Conservation (phyloP, 2,329 filamentous ascomycete species). For the Diaporthe velutina region DNA sequence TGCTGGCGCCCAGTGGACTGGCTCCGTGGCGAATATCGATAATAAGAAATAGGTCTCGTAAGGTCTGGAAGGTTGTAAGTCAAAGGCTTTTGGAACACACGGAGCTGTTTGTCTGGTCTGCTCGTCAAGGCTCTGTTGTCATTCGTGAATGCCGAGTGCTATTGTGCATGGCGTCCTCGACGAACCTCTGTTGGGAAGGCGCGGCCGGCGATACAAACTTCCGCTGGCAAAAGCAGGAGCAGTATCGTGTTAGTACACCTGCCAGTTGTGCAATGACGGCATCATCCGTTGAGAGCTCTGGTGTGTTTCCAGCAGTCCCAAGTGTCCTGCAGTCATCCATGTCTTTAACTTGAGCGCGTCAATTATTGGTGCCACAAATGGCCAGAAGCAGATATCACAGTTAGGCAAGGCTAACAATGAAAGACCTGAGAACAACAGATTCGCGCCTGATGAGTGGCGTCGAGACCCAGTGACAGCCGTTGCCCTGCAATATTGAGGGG, state of each 20-base stretch:
- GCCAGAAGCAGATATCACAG: conserved; percentile 21
- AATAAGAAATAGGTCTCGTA: not conserved
- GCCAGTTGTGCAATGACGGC: not conserved
- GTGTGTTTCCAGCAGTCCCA: not conserved
- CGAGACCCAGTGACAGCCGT: conserved; percentile 25
- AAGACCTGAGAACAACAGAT: not conserved
- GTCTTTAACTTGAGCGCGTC: conserved; percentile 4
- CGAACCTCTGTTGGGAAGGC: not conserved
- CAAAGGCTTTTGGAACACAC: not conserved
- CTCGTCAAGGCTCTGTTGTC: not conserved
- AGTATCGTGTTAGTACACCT: not conserved
- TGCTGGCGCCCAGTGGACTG: too few species aligned
- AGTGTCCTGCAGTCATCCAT: not conserved
- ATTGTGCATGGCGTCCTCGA: not conserved
- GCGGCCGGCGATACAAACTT: not conserved
- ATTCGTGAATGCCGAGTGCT: not conserved
- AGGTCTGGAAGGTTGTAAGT: not conserved
- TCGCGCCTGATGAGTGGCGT: conserved; percentile 1
- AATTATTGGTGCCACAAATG: conserved; percentile 16
- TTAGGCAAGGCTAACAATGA: not conserved
- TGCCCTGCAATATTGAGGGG: conserved; percentile 18
- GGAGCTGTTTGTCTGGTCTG: not conserved
- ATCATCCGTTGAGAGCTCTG: conserved; percentile 3
- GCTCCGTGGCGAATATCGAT: not conserved
- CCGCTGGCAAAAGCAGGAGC: not conserved